Percentiles rank a stretch among this genome's conserved stretches.
phyloP scores from a whole-genome alignment of 164 flowering plant species.

The Tetracentron sinense region DNA sequence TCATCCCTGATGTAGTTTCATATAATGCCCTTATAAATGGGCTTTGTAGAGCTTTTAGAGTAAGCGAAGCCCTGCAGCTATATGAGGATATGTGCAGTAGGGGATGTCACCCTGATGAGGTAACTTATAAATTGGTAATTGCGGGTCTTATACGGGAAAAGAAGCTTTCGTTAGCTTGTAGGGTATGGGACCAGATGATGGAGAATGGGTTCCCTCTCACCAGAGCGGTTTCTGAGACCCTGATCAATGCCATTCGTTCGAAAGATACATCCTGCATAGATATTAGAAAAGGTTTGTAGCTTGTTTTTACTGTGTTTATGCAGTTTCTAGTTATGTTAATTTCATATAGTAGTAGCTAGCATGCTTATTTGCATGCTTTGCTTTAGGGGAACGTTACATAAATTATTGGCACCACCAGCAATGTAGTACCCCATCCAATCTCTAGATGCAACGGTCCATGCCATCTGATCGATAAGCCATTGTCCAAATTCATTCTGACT shows the following conservation, averaged over 20 bases:
- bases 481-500: not conserved
- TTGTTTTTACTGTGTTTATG: not conserved
- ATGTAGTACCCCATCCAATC: not conserved
- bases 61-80: constrained; percentile 58
- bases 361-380: not conserved
- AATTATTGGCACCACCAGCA: not conserved
- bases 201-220: constrained; percentile 88
- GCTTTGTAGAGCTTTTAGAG: constrained; percentile 60
- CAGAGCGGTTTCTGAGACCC: constrained; percentile 49
- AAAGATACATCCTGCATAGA: constrained; percentile 25
- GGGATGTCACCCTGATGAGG: constrained; percentile 70
- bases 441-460: not conserved
- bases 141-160: constrained; percentile 66
- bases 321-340: not conserved
- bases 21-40: constrained; percentile 85
- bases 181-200: constrained; percentile 95
- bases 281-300: constrained; percentile 21
- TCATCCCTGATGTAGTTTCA: constrained; percentile 66
- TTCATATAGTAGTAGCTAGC: not conserved
- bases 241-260: constrained; percentile 44
- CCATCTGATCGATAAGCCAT: not conserved
- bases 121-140: constrained; percentile 76
- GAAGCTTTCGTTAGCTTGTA: constrained; percentile 59
- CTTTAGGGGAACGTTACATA: not conserved
- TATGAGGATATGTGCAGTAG: constrained; percentile 58